A percentile compares a stretch with the other conserved stretches of the same genome.
Evolutionary conservation across 1,284 basidiomycete genomes (phyloP).

Genomic region (Termitomyces sp.): DNA sequence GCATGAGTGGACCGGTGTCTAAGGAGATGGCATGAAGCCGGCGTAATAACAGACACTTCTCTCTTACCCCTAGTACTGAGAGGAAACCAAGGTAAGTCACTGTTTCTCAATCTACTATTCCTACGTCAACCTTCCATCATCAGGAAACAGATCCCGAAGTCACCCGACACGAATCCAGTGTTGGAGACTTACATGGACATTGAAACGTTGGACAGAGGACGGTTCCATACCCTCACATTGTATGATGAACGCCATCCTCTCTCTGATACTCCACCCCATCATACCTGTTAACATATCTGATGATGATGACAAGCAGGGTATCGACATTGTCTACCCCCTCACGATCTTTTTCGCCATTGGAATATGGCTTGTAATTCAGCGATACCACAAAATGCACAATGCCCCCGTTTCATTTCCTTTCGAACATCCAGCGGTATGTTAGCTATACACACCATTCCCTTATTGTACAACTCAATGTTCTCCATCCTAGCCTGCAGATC

Average conservation of each 20-base stretch:
- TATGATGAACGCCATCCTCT: constrained; percentile 40
- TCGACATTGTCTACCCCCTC: constrained; percentile 53
- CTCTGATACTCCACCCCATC: constrained; percentile 47
- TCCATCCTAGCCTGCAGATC: constrained; percentile 40
- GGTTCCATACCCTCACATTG: constrained; percentile 3
- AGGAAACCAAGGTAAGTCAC: constrained; percentile 36
- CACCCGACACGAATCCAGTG: constrained; percentile 34
- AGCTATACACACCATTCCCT: not conserved
- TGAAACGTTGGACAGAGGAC: not conserved
- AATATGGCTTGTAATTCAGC: constrained; percentile 69
- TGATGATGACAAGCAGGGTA: constrained; percentile 40
- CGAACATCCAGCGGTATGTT: constrained; percentile 53
- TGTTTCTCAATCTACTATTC: not conserved
- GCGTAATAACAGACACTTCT: constrained; percentile 52
- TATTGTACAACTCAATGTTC: not conserved
- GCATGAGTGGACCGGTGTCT: constrained; percentile 87
- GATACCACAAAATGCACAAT: constrained; percentile 68
- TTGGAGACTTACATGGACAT: no score
- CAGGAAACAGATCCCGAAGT: constrained; percentile 30
- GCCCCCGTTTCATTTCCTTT: constrained; percentile 63
- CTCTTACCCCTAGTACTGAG: constrained; percentile 28
- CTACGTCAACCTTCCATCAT: constrained; percentile 8
- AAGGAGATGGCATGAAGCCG: constrained; percentile 77
- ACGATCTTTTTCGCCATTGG: constrained; percentile 66
- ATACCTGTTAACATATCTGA: constrained; percentile 42